Evolutionary conservation across 2,329 filamentous ascomycete genomes (phyloP).

Genomic region (Hymenoscyphus repandus): DNA sequence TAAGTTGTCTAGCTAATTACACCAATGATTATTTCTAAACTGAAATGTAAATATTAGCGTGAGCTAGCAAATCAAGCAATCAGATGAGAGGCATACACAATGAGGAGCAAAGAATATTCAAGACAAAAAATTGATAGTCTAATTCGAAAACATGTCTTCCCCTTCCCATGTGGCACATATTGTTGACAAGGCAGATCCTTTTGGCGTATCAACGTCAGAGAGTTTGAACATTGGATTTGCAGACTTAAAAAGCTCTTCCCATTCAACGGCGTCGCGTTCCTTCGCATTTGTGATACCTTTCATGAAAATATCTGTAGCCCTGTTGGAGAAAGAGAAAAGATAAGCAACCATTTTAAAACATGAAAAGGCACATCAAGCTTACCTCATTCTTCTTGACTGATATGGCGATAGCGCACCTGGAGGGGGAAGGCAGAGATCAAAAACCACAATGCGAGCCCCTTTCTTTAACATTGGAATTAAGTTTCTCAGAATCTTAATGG

Average conservation of each 20-base stretch:
- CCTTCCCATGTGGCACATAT: not conserved
- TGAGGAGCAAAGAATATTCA: too few relatives aligned
- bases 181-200: not conserved
- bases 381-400: not conserved
- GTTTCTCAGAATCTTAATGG: constrained; percentile 32
- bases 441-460: constrained; percentile 32
- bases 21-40: too few relatives aligned
- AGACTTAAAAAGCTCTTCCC: constrained; percentile 24
- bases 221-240: constrained; percentile 19
- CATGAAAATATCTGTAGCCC: constrained; percentile 46
- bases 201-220: not conserved
- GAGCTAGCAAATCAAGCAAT: too few relatives aligned
- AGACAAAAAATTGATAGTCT: too few relatives aligned
- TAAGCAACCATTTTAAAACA: not conserved
- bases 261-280: constrained; percentile 31
- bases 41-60: too few relatives aligned
- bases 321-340: constrained; percentile 12
- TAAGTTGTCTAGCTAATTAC: too few relatives aligned
- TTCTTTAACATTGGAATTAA: constrained; percentile 38
- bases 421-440: constrained; percentile 2
- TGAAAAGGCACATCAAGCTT: not conserved
- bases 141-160: not conserved
- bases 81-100: too few relatives aligned
- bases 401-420: constrained; percentile 1
- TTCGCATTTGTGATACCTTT: constrained; percentile 38